These are phyloP conservation scores for Yamadazyma mexicana DNA, from an alignment of 1,139 yeast species.

Conservation along the genomic window DNA sequence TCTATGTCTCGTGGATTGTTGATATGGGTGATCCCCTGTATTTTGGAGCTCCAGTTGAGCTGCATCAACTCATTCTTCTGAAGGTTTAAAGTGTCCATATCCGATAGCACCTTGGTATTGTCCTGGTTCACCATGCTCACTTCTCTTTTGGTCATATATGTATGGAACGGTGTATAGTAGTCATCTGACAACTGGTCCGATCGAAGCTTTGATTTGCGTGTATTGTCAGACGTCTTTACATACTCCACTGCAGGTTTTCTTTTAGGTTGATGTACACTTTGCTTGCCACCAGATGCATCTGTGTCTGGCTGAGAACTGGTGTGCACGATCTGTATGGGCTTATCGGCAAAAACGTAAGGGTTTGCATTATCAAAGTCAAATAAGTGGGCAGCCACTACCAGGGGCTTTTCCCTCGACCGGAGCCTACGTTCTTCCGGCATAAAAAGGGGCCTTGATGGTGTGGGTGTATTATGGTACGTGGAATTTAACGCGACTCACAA, in stretches of 20 bases:
- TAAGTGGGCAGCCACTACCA: slow-evolving; percentile 10
- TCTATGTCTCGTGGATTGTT: slow-evolving; percentile 42
- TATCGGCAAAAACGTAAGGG: slow-evolving; percentile 23
- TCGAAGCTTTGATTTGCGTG: slow-evolving; percentile 21
- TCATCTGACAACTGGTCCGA: slow-evolving; percentile 49
- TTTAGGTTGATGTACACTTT: background rate
- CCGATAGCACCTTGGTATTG: slow-evolving; percentile 47
- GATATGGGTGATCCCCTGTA: slow-evolving; percentile 56
- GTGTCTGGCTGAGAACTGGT: no score
- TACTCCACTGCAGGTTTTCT: background rate
- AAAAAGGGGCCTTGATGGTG: background rate
- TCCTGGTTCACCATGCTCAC: slow-evolving; percentile 61
- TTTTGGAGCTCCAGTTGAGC: slow-evolving; percentile 54
- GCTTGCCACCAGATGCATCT: no score
- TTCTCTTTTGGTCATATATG: slow-evolving; percentile 67
- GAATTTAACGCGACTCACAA: no score
- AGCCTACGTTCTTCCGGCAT: slow-evolving; percentile 17
- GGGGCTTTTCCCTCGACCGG: slow-evolving; percentile 20
- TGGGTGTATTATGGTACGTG: no score
- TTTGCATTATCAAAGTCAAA: slow-evolving; percentile 36
- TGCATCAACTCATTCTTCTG: slow-evolving; percentile 49
- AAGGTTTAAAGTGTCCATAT: slow-evolving; percentile 48
- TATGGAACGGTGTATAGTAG: slow-evolving; percentile 51
- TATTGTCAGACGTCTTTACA: slow-evolving; percentile 11
- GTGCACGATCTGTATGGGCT: slow-evolving; percentile 19